A percentile compares a stretch with the other conserved stretches of the same genome.
Conservation (phyloP, 176 grass and related monocot species). For the Triticum dicoccoides region DNA sequence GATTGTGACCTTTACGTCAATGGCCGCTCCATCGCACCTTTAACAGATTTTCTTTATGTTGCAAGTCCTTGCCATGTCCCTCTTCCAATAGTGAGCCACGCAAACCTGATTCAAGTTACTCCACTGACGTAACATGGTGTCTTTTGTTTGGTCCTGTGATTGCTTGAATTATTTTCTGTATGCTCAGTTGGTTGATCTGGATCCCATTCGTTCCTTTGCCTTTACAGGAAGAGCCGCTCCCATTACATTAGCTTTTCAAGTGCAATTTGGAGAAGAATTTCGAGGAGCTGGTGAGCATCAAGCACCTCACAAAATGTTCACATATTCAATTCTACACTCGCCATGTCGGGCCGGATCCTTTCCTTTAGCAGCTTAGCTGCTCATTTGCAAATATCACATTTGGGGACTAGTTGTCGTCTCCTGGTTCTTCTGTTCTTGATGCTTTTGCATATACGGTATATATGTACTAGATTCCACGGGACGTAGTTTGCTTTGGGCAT, state of each 20-base stretch:
- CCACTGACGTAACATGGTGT: not conserved
- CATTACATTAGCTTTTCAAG: conserved; percentile 1
- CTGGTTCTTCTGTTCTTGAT: conserved; percentile 18
- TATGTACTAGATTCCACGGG: conserved; percentile 28
- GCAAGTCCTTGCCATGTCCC: not conserved
- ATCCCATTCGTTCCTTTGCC: conserved; percentile 25
- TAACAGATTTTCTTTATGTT: not conserved
- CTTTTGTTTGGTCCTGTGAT: conserved; percentile 16
- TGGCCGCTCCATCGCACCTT: conserved; percentile 23
- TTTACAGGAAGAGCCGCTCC: conserved; percentile 1
- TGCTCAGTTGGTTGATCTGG: conserved; percentile 18
- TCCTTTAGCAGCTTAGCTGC: not conserved
- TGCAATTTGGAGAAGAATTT: conserved; percentile 25
- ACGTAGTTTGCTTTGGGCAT: conserved; percentile 22
- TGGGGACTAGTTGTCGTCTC: conserved; percentile 17
- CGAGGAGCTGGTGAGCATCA: conserved; percentile 4
- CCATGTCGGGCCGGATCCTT: not conserved
- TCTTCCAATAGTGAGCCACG: conserved; percentile 39
- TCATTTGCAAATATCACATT: conserved; percentile 17
- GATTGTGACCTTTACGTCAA: conserved; percentile 32
- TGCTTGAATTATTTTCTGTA: conserved; percentile 18
- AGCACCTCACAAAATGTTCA: conserved; percentile 29
- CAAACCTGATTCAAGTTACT: conserved; percentile 25
- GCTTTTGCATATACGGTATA: conserved; percentile 37
- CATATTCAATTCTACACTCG: conserved; percentile 19